Evolutionary conservation across 495 filamentous ascomycete species (phyloP), one percentile per base, ranked within the genome.

Genomic region (Penicillium verhagenii): DNA sequence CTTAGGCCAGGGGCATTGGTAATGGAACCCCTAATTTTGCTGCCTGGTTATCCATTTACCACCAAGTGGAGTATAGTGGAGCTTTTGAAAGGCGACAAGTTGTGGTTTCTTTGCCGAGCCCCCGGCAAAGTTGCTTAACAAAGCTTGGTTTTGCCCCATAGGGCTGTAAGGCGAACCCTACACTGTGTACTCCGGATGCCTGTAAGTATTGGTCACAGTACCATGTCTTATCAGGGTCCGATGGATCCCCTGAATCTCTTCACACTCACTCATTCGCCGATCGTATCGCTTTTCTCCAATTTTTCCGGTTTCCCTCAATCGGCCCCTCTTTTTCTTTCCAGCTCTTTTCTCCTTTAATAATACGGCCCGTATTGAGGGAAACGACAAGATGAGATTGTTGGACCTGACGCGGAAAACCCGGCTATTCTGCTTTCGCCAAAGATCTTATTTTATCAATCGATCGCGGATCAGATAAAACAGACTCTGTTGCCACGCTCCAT

Each of bases 391-490:
- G 19, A 16, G 28, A 31, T 31, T 8, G 28, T 31, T 11, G 28
- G 28, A 31, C 9, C 9, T 31, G 9, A 31, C 9, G 28, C 28
- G 28, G 18, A 16, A 24, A 23, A 24, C 10, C 47, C 16, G 33
- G 31, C 29, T n/a, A 25, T 50, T 50, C 33, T n/a, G 9, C 31
- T 37, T 16, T 33, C 47, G 24, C 9, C 14, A 14, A 11, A 14
- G 40, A 44, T 53, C 40, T 53, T 44, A 53, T 53, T 45, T 45
- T 53, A 43, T 52, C 50, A 28, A 45, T 45, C 42, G 19, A 39
- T 39, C 39, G 21, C 16, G 39, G 42, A 45, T 45, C 42, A 14
- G 42, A 45, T 45, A 45, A 45, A 45, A 19, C 39, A 45, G 33
- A 33, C 38, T 43, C 11, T 25, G n/a, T 21, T 24, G 20, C 46